phyloP scores from a whole-genome alignment of 192 early-diverging fungal species.

The Glomus cerebriforme region DNA sequence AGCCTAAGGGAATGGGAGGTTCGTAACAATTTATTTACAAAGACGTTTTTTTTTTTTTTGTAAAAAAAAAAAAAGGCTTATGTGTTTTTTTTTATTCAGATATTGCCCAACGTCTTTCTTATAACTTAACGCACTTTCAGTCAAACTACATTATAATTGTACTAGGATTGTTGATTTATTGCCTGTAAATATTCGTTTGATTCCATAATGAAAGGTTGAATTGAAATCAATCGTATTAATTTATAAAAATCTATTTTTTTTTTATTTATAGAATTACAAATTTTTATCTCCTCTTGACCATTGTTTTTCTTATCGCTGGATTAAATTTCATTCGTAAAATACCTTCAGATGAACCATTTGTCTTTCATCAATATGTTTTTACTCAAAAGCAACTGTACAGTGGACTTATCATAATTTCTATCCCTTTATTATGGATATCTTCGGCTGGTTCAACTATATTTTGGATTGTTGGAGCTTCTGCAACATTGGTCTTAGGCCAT shows the following conservation, averaged over 20 bases:
- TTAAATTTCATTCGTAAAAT: slow-evolving; percentile 51
- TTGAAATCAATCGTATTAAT: not conserved
- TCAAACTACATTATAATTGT: slow-evolving; percentile 63
- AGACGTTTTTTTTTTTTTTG: not conserved
- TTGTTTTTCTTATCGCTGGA: slow-evolving; percentile 51
- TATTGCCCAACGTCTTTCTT: slow-evolving; percentile 48
- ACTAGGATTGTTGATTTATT: slow-evolving; percentile 55
- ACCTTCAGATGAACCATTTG: slow-evolving; percentile 42
- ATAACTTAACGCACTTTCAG: slow-evolving; percentile 62
- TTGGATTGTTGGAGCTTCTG: slow-evolving; percentile 64
- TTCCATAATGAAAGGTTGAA: not conserved
- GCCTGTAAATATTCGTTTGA: slow-evolving; percentile 44
- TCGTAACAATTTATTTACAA: not conserved
- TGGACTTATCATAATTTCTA: slow-evolving; percentile 42
- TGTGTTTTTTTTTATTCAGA: slow-evolving; percentile 29
- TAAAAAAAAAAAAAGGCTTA: not conserved
- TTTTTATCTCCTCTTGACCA: slow-evolving; percentile 49
- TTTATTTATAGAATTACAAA: slow-evolving; percentile 50
- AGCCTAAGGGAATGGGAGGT: slow-evolving; percentile 47
- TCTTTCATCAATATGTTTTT: slow-evolving; percentile 23
- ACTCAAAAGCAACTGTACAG: slow-evolving; percentile 49
- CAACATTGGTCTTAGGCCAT: slow-evolving; percentile 56
- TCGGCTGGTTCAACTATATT: slow-evolving; percentile 55
- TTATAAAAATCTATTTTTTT: not conserved
- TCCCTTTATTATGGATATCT: slow-evolving; percentile 56